These are phyloP conservation scores for Didymella pinodella DNA, from an alignment of 2,329 filamentous ascomycete genomes.

Conservation along the genomic window DNA sequence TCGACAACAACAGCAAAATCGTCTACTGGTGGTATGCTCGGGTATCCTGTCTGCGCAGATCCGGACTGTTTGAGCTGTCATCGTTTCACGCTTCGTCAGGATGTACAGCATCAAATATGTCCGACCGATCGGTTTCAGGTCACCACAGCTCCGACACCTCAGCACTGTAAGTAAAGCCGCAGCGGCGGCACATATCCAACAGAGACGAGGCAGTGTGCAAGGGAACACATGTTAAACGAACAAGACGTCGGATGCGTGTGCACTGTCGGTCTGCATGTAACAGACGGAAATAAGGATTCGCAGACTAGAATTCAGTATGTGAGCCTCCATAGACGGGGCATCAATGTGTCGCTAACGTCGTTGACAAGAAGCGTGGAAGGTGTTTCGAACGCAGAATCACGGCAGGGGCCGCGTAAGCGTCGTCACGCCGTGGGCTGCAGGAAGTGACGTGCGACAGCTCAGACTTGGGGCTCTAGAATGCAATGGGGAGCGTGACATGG, in stretches of 20 bases:
- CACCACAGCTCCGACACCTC: conserved; percentile 13
- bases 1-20: neutral
- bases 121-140: conserved; percentile 20
- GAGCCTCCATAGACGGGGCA: neutral
- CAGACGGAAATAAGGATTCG: neutral
- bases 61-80: conserved; percentile 17
- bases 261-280: neutral
- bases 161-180: conserved; percentile 15
- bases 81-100: conserved; percentile 18
- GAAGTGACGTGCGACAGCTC: neutral
- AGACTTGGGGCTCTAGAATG: neutral
- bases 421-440: neutral
- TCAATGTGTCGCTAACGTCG: neutral
- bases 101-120: conserved; percentile 1
- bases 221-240: too few relatives aligned
- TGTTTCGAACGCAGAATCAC: neutral
- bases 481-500: neutral
- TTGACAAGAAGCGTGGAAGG: neutral
- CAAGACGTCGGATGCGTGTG: neutral
- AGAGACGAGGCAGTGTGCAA: neutral
- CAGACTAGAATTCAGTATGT: neutral
- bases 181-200: neutral
- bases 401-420: neutral
- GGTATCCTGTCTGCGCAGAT: conserved; percentile 5
- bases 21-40: neutral